Evolutionary conservation across 441 rosid genomes (phyloP), one percentile per base, ranked within the genome.

Genomic region (Pelargonium myrrhifolium): DNA sequence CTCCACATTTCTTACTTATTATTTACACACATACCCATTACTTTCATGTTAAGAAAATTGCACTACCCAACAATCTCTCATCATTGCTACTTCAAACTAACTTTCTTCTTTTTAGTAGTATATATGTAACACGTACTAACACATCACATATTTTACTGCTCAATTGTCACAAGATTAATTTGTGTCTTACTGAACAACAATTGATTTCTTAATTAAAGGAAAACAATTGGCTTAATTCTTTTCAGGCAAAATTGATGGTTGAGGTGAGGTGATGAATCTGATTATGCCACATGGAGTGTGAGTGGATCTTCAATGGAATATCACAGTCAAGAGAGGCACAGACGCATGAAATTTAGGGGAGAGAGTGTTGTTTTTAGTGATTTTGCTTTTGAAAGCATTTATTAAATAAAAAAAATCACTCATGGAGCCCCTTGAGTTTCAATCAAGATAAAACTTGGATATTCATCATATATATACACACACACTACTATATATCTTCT

Each of bases 1-100:
- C n/a, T n/a, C n/a, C n/a, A n/a, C n/a, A n/a, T n/a, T n/a, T n/a
- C n/a, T n/a, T n/a, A n/a, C n/a, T n/a, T n/a, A n/a, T 9, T 14
- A 31, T 66, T 65, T 47, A 65, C 62, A 64, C 59, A 59, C 68
- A 12, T 58, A 62, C 73, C 71, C 65, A 43, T 78, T 80, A 35
- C 78, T 68, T 77, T 72, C 35, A 47, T 8, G 65, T 51, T 75
- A 70, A 79, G 84, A 64, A 78, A 78, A 12, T 45, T 42, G 47
- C 11, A 42, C 11, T n/a, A n/a, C n/a, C 47, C 10, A 42, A 9
- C 47, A 11, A 11, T 42, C 10, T 9, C 1, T 42, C 47, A 1
- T 42, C 7, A 42, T 7, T 42, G 11, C 9, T 42, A 42, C 11
- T 42, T 42, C 11, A 42, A 11, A 5, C 5, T 1, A 42, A 1